Evolutionary conservation across 2,329 filamentous ascomycete genomes (phyloP).

Genomic region (Fonsecaea pedrosoi): DNA sequence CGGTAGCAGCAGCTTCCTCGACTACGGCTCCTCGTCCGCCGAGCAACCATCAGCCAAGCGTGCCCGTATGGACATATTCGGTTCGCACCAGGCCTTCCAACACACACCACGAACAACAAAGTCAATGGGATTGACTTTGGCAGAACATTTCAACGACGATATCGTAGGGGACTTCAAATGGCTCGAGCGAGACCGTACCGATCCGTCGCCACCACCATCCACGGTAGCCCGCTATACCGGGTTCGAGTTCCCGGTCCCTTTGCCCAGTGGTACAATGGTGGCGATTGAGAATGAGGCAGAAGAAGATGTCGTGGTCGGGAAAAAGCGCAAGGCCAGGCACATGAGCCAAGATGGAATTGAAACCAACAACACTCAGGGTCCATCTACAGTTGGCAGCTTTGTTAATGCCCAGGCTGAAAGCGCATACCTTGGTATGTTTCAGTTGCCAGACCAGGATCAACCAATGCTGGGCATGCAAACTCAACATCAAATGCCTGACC

Average conservation of each 20-base stretch:
- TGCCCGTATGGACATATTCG: neutral
- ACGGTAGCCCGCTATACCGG: constrained; percentile 9
- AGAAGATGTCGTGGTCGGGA: neutral
- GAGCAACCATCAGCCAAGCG: constrained; percentile 2
- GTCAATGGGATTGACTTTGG: neutral
- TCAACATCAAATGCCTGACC: neutral
- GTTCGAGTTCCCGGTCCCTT: constrained; percentile 26
- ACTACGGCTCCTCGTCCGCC: neutral
- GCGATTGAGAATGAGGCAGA: neutral
- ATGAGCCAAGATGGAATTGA: constrained; percentile 3
- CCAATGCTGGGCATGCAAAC: neutral
- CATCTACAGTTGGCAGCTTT: neutral
- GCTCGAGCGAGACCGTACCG: constrained; percentile 7
- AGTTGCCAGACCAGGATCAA: neutral
- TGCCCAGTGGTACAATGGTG: constrained; percentile 19
- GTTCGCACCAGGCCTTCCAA: neutral
- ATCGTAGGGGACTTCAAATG: constrained; percentile 13
- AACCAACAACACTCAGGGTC: neutral
- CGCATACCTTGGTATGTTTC: neutral
- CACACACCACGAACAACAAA: neutral
- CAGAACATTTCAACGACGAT: neutral
- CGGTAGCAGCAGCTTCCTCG: neutral
- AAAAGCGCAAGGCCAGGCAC: constrained; percentile 13
- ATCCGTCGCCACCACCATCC: constrained; percentile 20
- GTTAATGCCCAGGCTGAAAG: neutral